Evolutionary conservation across 331 rosid species (phyloP), one percentile per base, ranked within the genome.

Genomic region (Dryas integrifolia): DNA sequence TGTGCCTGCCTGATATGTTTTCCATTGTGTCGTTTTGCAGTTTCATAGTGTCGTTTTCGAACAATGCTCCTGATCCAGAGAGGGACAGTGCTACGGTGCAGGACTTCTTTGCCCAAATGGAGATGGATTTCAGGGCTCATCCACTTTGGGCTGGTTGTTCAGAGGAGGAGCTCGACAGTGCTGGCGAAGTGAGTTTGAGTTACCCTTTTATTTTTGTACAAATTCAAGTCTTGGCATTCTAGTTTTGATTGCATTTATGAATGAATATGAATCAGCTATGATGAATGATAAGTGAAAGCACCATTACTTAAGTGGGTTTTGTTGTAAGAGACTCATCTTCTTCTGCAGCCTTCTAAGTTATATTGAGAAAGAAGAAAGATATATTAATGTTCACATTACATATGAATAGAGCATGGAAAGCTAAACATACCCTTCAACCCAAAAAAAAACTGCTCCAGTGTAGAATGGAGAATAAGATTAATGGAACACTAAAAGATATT

Each of bases 121-220:
- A 95, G 86, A 85, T 82, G 12, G 88, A 89, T 85, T 95, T 95
- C 81, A 87, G 86, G 83, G 98, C 88, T 83, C 99, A 95, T 84
- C 89, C 98, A 18, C 97, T 95, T 58, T 92, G 99, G 99, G 77
- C 96, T 18, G 95, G 95, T 15, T 95, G 98, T 83, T 86, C 99
- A 4, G 93, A 90, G 41, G 98, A 95, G 81, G 99, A 92, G 81
- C 90, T 95, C 38, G 99, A 92, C 69, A 86, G 97, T 85, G 97
- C 98, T 72, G 98, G 97, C 76, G 99, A 95, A 79, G 99, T 95
- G 77, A 82, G 98, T 86, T 58, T 58, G 64, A 39, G 11, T 6
- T 55, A 10, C 11, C 7, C 0, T 24, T 15, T 56, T 4, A 44
- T 41, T 0, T 7, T 56, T 30, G 13, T 43, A 41, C 11, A 1